Base-by-base conservation (phyloP, 345 rosid genomes). In the Lumnitzera littorea region DNA sequence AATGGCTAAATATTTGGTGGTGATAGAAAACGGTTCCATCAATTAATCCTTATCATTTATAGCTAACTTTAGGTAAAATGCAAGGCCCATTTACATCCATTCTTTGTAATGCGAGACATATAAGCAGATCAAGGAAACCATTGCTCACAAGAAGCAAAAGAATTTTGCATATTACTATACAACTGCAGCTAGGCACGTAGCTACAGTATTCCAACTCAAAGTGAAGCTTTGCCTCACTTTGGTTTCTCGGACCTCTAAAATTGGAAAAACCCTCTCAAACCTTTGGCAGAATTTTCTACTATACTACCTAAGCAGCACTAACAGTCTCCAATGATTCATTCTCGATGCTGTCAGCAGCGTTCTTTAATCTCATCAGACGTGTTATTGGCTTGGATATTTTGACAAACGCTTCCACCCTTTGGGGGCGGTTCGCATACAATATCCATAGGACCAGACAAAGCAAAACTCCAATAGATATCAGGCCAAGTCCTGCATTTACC, bases 381-480 rank as follows among this genome's bases (percentile, higher is more conserved):
- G 72, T 78, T 53, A 74, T 50, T 14, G 82, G 71, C 24, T 64
- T 57, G 20, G 74, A 52, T 24, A 65, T 56, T 50, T 69, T 80
- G 69, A 60, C 96, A 88, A 90, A 88, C 96, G 65, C 96, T 73
- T 84, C 96, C 96, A 88, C 97, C 89, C 92, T 88, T 90, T 63
- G 89, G 97, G 91, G 96, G 91, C 85, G 89, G 99, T 94, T 90
- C 61, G 97, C 95, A 76, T 86, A 86, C 55, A 83, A 70, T 53
- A 84, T 74, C 99, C 99, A 90, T 24, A 94, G 84, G 59, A 94
- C 77, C n/a, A 90, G 79, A 61, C 99, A 88, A 5, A 94, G 83
- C 79, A 90, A 63, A 73, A 94, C 92, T 65, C 97, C 99, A 0
- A 73, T 83, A 0, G 99, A 86, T 66, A 94, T 84, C 59, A 90